Evolutionary conservation across 306 rosid genomes (phyloP), one percentile per base, ranked within the genome.

Genomic region (Vigna radiata): DNA sequence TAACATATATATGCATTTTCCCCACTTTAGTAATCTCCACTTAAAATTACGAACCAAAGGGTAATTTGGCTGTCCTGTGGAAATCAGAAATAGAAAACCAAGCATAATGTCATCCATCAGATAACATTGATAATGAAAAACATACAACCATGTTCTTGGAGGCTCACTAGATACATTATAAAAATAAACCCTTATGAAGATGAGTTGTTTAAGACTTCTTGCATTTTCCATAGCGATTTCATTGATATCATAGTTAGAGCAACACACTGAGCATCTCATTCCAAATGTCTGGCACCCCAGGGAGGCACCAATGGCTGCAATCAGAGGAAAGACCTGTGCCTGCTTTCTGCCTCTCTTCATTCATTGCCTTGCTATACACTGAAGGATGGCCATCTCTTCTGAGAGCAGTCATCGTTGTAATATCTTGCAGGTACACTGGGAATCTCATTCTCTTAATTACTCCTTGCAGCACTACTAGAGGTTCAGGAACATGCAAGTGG

Each of bases 251-350:
- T 70, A 64, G 63, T 85, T 73, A 90, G 56, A 95, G 88, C 86
- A 90, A 84, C 56, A 91, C 91, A 83, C 31, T 92, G 61, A 95
- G 66, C 91, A 95, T 85, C 83, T 95, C 98, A 81, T 95, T 95
- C 98, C 98, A 95, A 61, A 69, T 74, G 72, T 95, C 98, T 77
- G 98, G 98, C 72, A 95, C 98, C 62, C 98, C 98, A 64, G 98
- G 98, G 46, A 95, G 97, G 80, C 98, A 95, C 97, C 98, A 95
- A 46, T 95, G 98, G 91, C 97, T 95, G 86, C 98, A 95, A 86
- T 95, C 98, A 69, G 98, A 90, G 58, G 97, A 87, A 78, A 85
- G 75, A 52, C 80, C 86, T 60, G 25, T 36, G 47, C 76, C 80
- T 52, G 58, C 82, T 82, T 88, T 92, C 79, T 88, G 88, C 80